A percentile compares a stretch with the other conserved stretches of the same genome.
Evolutionary conservation across 208 protist genomes (phyloP).

Genomic region (Acanthamoeba royreba): DNA sequence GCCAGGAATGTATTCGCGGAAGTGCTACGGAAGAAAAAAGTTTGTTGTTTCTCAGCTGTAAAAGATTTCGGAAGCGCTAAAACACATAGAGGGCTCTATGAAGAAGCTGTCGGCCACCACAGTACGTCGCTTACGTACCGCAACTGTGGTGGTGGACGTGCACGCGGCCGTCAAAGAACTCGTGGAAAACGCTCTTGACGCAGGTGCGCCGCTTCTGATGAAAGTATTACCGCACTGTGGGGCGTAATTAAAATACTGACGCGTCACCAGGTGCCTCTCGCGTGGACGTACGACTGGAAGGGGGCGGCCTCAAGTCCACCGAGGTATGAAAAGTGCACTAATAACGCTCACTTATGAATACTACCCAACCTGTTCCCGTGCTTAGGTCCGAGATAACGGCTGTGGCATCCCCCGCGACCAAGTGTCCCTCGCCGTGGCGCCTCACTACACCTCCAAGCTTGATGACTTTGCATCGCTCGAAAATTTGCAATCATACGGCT

Average conservation of each 20-base stretch:
- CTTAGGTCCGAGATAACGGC: constrained; percentile 42
- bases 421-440: not conserved
- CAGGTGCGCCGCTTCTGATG: not conserved
- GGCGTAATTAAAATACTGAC: no score
- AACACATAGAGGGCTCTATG: no score
- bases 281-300: constrained; percentile 28
- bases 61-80: no score
- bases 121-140: not conserved
- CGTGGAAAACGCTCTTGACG: constrained; percentile 49
- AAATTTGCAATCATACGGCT: not conserved
- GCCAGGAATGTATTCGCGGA: no score
- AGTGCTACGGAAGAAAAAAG: no score
- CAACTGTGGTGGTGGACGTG: constrained; percentile 22
- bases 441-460: constrained; percentile 38
- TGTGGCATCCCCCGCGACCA: not conserved
- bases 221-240: not conserved
- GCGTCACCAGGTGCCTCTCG: not conserved
- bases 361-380: not conserved
- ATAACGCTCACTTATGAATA: not conserved
- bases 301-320: not conserved
- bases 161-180: constrained; percentile 42
- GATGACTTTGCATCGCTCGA: not conserved
- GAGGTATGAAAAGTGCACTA: not conserved
- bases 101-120: not conserved
- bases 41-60: no score